Conservation (phyloP, 352 stramenopile genomes). For the Pythium graminicola region DNA sequence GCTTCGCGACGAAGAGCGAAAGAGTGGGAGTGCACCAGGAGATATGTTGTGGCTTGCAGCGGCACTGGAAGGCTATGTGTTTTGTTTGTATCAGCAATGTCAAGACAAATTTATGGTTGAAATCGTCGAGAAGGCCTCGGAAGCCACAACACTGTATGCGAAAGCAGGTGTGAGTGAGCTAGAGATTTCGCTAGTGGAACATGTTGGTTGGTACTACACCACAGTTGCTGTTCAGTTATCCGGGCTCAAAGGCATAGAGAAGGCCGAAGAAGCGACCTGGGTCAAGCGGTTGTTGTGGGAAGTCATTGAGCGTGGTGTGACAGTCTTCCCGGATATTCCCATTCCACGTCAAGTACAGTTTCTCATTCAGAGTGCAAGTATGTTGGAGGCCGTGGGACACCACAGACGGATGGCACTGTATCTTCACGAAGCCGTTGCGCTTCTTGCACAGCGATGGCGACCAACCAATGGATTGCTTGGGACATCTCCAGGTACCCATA, state of each 20-base stretch:
- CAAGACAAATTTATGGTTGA: conserved; percentile 60
- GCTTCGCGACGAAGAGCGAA: conserved; percentile 68
- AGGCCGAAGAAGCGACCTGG: conserved; percentile 53
- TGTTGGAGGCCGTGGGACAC: conserved; percentile 61
- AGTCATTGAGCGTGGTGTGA: conserved; percentile 47
- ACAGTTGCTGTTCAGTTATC: conserved; percentile 31
- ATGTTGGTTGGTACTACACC: conserved; percentile 69
- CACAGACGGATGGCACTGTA: conserved; percentile 58
- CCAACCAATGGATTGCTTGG: conserved; percentile 6
- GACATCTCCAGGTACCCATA: conserved; percentile 12
- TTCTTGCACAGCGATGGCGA: conserved; percentile 18
- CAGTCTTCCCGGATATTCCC: conserved; percentile 43
- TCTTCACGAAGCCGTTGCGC: conserved; percentile 51
- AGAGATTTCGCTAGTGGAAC: conserved; percentile 64
- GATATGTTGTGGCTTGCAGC: conserved; percentile 77
- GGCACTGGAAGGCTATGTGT: conserved; percentile 67
- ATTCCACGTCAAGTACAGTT: conserved; percentile 56
- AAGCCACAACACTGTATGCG: conserved; percentile 62
- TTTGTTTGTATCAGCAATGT: conserved; percentile 44
- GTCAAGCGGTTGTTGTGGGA: conserved; percentile 68
- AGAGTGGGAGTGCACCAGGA: conserved; percentile 34
- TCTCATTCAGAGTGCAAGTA: conserved; percentile 49
- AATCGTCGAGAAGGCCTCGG: conserved; percentile 71
- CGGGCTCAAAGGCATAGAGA: conserved; percentile 23
- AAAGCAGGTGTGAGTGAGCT: conserved; percentile 56